Base-by-base conservation (phyloP, 148 eudicot species). In the Amaranthus palmeri region DNA sequence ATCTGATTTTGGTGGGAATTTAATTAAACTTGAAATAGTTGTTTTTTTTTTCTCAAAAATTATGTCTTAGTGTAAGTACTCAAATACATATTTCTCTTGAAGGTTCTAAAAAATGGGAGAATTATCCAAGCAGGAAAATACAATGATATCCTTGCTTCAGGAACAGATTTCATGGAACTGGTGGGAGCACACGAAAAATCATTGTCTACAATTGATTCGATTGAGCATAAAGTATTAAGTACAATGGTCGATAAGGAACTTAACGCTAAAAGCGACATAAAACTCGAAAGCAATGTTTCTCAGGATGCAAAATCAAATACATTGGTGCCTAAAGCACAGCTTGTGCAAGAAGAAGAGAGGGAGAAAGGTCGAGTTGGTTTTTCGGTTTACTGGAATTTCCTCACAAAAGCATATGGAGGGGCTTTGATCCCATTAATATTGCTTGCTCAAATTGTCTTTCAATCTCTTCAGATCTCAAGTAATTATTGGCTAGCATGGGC, bases 401-500 rank as follows among this genome's bases (percentile, higher is more conserved):
- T 89, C 55, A 89, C 88, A 55, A 87, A 85, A 51, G 95, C 91
- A 69, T 83, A 87, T 74, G 85, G 89, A 40, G 95, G 95, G 25
- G 81, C 81, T 40, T 79, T 87, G 55, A 84, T 82, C 7, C 91
- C 95, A 44, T 61, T 89, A 36, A 81, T 84, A 71, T 50, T 89
- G 75, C 64, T 85, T 7, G 71, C 79, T 57, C 89, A 89, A 53
- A 54, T 87, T 67, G 51, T 84, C 42, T 89, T 87, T 67, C 85
- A 87, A 69, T 9, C 62, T 62, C 84, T 87, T 71, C 91, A 89
- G 68, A 82, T 89, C 36, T 79, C 78, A 41, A 82, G 95, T 83
- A 87, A 85, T 77, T 89, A 89, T 58, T 89, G 95, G 95, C 83
- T 89, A 86, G 85, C 95, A 55, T 87, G 91, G 95, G 95, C 91